phyloP scores from a whole-genome alignment of 2,329 filamentous ascomycete genomes.

The Cladosporium sp. region DNA sequence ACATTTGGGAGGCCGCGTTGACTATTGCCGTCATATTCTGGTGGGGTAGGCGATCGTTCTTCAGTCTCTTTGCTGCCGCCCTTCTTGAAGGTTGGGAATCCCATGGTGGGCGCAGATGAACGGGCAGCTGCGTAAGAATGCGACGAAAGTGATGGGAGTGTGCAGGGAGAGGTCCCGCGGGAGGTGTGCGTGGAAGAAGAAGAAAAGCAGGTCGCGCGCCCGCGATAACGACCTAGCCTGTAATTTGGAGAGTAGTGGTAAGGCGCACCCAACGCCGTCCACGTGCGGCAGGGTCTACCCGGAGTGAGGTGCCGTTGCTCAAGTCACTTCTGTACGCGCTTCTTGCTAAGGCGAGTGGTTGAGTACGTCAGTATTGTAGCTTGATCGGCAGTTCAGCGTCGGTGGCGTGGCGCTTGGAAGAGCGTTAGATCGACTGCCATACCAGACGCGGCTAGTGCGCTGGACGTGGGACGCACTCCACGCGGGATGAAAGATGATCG shows the following conservation, averaged over 20 bases:
- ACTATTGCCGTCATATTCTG: neutral
- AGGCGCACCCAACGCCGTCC: neutral
- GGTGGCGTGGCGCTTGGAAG: neutral
- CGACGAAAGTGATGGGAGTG: neutral
- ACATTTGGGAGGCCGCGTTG: neutral
- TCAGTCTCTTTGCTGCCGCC: neutral
- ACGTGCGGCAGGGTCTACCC: conserved; percentile 3
- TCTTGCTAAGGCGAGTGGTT: neutral
- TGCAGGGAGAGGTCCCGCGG: neutral
- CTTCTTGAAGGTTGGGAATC: neutral
- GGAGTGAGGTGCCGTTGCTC: neutral
- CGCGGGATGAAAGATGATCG: neutral
- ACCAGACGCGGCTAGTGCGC: neutral
- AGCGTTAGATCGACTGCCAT: neutral
- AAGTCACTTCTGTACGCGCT: neutral
- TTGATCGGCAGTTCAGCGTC: neutral
- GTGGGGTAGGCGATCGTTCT: neutral
- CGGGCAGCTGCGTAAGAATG: neutral
- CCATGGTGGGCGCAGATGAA: neutral
- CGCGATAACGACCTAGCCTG: neutral
- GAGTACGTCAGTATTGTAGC: neutral
- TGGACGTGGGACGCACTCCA: neutral
- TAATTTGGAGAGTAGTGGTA: conserved; percentile 3
- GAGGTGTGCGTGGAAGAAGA: neutral
- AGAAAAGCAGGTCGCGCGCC: neutral